phyloP scores from a whole-genome alignment of 257 asterid species.

The Solanum corneliomulleri region DNA sequence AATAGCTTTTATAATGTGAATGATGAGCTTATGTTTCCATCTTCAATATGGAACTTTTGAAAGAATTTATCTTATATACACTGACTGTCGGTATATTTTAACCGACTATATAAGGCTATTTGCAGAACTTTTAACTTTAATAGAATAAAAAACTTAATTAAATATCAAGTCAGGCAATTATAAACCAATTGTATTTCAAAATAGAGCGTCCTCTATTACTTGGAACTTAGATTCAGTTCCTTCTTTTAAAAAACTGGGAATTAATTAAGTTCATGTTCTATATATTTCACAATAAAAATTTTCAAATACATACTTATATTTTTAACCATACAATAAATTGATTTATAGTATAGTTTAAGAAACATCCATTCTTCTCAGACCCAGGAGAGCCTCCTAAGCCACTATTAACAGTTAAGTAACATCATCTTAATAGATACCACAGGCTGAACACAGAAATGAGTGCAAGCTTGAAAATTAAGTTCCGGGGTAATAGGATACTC shows the following conservation, averaged over 20 bases:
- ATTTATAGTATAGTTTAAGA: background rate
- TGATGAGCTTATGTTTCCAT: slow-evolving; percentile 44
- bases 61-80: background rate
- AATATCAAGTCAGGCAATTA: background rate
- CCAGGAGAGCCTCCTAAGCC: background rate
- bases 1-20: slow-evolving; percentile 27
- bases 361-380: background rate
- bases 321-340: background rate
- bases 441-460: background rate
- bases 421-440: background rate
- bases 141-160: background rate
- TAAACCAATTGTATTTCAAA: background rate
- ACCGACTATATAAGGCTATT: background rate
- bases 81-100: background rate
- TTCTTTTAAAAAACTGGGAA: background rate
- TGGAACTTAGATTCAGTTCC: background rate
- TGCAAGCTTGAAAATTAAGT: background rate
- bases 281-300: background rate
- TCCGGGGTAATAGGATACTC: background rate
- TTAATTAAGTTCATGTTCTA: background rate
- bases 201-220: background rate
- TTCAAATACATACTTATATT: background rate
- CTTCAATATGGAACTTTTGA: slow-evolving; percentile 54
- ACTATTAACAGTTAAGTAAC: background rate
- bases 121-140: background rate